phyloP scores from a whole-genome alignment of 75 land plant genomes.

The Pseudotsuga menziesii region DNA sequence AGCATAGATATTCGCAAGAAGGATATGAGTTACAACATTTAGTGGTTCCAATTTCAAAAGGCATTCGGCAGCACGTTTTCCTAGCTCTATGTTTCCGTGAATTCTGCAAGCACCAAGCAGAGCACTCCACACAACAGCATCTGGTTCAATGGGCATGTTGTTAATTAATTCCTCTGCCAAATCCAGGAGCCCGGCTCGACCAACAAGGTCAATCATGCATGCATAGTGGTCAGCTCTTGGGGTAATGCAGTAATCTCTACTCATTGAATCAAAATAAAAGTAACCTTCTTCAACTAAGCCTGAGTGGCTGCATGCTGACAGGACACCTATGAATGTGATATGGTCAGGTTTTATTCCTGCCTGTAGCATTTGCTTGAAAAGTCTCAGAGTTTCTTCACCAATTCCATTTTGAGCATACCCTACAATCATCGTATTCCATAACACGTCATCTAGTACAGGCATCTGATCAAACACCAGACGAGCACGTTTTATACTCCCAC shows the following conservation, averaged over 20 bases:
- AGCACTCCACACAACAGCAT: conserved; percentile 15
- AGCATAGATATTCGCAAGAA: conserved; percentile 16
- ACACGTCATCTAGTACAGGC: conserved; percentile 9
- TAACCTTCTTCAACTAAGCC: conserved; percentile 8
- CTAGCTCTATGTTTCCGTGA: conserved; percentile 14
- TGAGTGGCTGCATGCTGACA: conserved; percentile 5
- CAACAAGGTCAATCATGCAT: conserved; percentile 29
- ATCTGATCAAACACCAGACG: conserved; percentile 14
- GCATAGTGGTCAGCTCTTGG: conserved; percentile 22
- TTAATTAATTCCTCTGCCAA: conserved; percentile 15
- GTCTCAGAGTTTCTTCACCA: conserved; percentile 1
- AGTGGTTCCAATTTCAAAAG: conserved; percentile 8
- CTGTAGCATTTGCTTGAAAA: conserved; percentile 10
- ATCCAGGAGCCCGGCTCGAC: conserved; percentile 18
- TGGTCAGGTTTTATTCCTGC: conserved; percentile 5
- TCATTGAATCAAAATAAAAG: conserved; percentile 7
- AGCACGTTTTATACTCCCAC: conserved; percentile 10
- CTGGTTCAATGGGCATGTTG: conserved; percentile 16
- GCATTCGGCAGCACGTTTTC: conserved; percentile 17
- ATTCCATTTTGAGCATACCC: conserved; percentile 16
- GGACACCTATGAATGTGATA: conserved; percentile 10
- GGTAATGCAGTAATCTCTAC: conserved; percentile 4
- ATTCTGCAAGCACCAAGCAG: conserved; percentile 25
- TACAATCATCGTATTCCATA: conserved; percentile 23
- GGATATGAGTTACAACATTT: conserved; percentile 7